Evolutionary conservation across 2,329 filamentous ascomycete genomes (phyloP), one percentile per base, ranked within the genome.

Genomic region (Paraphaeosphaeria minitans): DNA sequence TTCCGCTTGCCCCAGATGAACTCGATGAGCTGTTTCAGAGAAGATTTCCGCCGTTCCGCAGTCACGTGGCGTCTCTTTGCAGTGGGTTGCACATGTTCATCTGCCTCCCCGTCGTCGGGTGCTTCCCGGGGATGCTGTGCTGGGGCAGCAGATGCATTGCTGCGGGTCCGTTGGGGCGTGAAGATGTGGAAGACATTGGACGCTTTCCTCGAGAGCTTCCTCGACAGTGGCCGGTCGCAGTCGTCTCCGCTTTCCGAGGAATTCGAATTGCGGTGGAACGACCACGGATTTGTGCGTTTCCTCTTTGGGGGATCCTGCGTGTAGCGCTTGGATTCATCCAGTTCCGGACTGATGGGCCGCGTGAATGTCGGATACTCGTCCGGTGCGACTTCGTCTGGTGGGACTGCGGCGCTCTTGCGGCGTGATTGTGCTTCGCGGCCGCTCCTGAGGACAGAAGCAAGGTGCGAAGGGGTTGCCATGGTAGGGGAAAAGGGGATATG

Each of bases 11-110:
- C 13, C 10, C 6, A 12, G 22, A 60, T 35, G 12, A 57, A 29
- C 8, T 60, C 55, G 16, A 41, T 60, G 22, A 60, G 24, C 21
- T 52, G 53, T 19, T 49, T 29, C 10, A 57, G 35, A 4, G 53
- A 58, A 2, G 55, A 58, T 2, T 31, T 49, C 19, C 57, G 49
- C 22, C 48, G 19, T 27, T 35, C 43, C 7, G 14, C 24, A 35
- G 19, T 21, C 21, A 37, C 22, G 13, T 16, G 14, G 48, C 10
- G 35, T 55, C 13, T 35, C 22, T 52, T 35, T n/a, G 19, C 27
- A 42, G 5, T n/a, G 31, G 24, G 53, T 35, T 22, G 41, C 5
- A 21, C 31, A 27, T 46, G 27, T 12, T 21, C 10, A 1, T 35
- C n/a, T 8, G 3, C 16, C 12, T 35, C 29, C 16, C 24, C 4